Conservation (phyloP, 2,329 filamentous ascomycete genomes). For the Graphilbum fragrans region DNA sequence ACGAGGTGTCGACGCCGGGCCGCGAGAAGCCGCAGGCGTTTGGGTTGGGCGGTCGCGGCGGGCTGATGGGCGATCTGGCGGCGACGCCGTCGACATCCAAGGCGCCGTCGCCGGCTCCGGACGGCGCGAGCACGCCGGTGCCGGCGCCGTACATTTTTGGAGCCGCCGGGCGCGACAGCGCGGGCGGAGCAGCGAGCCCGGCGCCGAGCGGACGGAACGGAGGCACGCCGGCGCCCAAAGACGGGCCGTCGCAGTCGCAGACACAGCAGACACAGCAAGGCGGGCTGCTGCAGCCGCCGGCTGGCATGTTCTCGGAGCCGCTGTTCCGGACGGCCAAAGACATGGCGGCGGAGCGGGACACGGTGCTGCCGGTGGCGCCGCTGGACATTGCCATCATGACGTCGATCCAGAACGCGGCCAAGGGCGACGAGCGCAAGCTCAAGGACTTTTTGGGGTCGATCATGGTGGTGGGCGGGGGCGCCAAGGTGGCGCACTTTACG, state of each 20-base stretch:
- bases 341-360: constrained; percentile 61
- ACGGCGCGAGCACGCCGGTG: constrained; percentile 57
- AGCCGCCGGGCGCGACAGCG: constrained; percentile 30
- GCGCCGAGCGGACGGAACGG: constrained; percentile 40
- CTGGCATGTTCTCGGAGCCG: constrained; percentile 5
- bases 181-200: constrained; percentile 32
- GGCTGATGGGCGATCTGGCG: constrained; percentile 47
- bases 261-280: background rate
- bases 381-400: constrained; percentile 85
- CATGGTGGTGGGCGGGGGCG: constrained; percentile 80
- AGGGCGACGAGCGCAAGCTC: constrained; percentile 83
- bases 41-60: constrained; percentile 56
- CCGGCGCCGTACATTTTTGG: constrained; percentile 42
- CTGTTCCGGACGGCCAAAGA: constrained; percentile 32
- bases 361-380: constrained; percentile 68
- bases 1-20: constrained; percentile 43
- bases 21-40: constrained; percentile 55
- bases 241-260: constrained; percentile 6
- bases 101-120: constrained; percentile 77
- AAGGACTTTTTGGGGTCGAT: constrained; percentile 82
- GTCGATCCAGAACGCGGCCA: constrained; percentile 76
- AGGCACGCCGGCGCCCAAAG: constrained; percentile 27
- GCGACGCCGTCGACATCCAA: constrained; percentile 75
- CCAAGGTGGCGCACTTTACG: constrained; percentile 69
- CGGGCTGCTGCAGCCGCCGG: background rate